Percentiles rank a stretch among this genome's conserved stretches.
phyloP scores from a whole-genome alignment of 805 yeast species.

The Saturnispora mendoncae region DNA sequence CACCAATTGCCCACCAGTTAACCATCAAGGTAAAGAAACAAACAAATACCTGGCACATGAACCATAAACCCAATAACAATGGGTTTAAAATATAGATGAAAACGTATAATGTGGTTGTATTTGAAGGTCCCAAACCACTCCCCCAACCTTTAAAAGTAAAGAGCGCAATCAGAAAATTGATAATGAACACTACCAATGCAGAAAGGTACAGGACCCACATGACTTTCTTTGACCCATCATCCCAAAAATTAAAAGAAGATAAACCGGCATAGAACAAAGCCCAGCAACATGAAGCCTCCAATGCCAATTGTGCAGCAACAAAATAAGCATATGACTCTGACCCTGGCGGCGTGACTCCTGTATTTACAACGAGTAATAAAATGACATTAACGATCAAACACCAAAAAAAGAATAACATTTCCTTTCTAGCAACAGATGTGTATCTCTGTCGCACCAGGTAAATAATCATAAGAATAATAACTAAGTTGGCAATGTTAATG shows the following conservation, averaged over 20 bases:
- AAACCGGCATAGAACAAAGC: slow-evolving; percentile 65
- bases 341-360: slow-evolving; percentile 89
- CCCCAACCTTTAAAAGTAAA: slow-evolving; percentile 68
- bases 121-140: slow-evolving; percentile 35
- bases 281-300: slow-evolving; percentile 64
- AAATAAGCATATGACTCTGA: slow-evolving; percentile 68
- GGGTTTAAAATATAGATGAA: slow-evolving; percentile 68
- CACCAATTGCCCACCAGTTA: slow-evolving; percentile 85
- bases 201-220: slow-evolving; percentile 46
- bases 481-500: slow-evolving; percentile 67
- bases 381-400: slow-evolving; percentile 48
- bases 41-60: slow-evolving; percentile 58
- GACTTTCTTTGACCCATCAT: slow-evolving; percentile 74
- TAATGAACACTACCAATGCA: slow-evolving; percentile 48
- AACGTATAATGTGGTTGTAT: slow-evolving; percentile 62
- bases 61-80: slow-evolving; percentile 50
- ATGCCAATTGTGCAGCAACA: slow-evolving; percentile 72
- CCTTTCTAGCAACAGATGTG: slow-evolving; percentile 90
- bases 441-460: slow-evolving; percentile 75
- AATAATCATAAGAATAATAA: slow-evolving; percentile 57
- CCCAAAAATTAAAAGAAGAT: slow-evolving; percentile 85
- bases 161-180: slow-evolving; percentile 59
- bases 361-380: slow-evolving; percentile 69
- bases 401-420: slow-evolving; percentile 69
- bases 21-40: slow-evolving; percentile 53